These are phyloP conservation scores for Geoglossum glabrum DNA, from an alignment of 495 filamentous ascomycete species.

Conservation along the genomic window DNA sequence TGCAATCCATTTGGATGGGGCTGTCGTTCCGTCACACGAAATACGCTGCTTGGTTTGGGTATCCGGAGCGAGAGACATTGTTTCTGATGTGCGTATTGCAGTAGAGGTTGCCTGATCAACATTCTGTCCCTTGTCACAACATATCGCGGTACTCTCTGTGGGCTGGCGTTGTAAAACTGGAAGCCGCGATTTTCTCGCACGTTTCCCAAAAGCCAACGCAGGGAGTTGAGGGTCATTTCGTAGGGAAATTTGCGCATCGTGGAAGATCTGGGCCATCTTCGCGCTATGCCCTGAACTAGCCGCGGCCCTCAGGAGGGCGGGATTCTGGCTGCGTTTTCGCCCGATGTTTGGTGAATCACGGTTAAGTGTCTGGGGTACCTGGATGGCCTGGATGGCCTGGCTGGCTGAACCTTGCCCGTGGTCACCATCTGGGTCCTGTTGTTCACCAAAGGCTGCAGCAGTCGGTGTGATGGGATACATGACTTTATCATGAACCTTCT, in stretches of 20 bases:
- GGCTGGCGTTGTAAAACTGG: background rate
- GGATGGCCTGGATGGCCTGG: background rate
- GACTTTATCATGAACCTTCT: background rate
- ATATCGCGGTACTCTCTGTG: background rate
- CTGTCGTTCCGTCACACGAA: background rate
- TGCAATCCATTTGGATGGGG: background rate
- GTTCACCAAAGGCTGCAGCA: background rate
- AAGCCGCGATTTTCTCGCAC: background rate
- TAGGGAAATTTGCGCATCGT: background rate
- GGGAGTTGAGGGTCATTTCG: background rate
- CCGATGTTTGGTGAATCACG: background rate
- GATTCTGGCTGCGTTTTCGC: background rate
- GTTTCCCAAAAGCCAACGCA: background rate
- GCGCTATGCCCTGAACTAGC: background rate
- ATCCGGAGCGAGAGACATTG: background rate
- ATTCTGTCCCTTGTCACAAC: background rate
- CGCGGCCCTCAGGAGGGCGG: background rate
- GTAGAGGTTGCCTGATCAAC: background rate
- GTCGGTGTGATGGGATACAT: background rate
- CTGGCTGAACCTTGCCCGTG: background rate
- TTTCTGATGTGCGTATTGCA: background rate
- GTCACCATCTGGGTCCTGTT: background rate
- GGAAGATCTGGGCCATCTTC: conserved; percentile 3
- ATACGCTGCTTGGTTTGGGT: background rate
- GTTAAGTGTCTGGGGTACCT: background rate